Percentiles rank a stretch among this genome's conserved stretches.
phyloP scores from a whole-genome alignment of 179 eudicot species.

The Corrigiola litoralis region DNA sequence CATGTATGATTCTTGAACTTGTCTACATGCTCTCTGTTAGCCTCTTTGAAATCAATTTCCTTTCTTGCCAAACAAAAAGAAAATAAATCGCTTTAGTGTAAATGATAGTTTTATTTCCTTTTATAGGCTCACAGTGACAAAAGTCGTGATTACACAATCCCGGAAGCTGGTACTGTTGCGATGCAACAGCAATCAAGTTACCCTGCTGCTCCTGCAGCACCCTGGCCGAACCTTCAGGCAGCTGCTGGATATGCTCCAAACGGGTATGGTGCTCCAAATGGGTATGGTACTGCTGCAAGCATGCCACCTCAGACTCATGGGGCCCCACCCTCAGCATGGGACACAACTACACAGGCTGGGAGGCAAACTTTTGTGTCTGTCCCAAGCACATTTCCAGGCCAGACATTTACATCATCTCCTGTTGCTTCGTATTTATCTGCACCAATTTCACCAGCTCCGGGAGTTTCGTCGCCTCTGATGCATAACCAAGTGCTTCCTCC shows the following conservation, averaged over 20 bases:
- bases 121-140: conserved; percentile 58
- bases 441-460: conserved; percentile 12
- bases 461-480: too few species aligned
- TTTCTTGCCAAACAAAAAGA: too few species aligned
- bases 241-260: conserved; percentile 28
- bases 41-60: neutral
- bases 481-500: conserved; percentile 10
- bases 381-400: conserved; percentile 45
- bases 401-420: conserved; percentile 30
- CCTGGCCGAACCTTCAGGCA: conserved; percentile 47
- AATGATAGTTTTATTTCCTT: neutral
- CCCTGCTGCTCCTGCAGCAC: conserved; percentile 29
- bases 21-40: neutral
- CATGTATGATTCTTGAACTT: conserved; percentile 33
- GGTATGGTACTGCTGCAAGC: conserved; percentile 17
- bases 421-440: conserved; percentile 32
- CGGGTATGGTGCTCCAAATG: conserved; percentile 29
- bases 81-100: too few species aligned
- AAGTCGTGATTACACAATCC: conserved; percentile 63
- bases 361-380: conserved; percentile 39
- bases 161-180: conserved; percentile 25
- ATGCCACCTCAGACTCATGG: conserved; percentile 23
- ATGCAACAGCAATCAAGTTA: conserved; percentile 30
- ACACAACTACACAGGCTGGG: conserved; percentile 31
- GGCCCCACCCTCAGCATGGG: conserved; percentile 38